These are phyloP conservation scores for Ophiocordyceps camponoti-rufipedis DNA, from an alignment of 2,329 filamentous ascomycete genomes.

Conservation along the genomic window DNA sequence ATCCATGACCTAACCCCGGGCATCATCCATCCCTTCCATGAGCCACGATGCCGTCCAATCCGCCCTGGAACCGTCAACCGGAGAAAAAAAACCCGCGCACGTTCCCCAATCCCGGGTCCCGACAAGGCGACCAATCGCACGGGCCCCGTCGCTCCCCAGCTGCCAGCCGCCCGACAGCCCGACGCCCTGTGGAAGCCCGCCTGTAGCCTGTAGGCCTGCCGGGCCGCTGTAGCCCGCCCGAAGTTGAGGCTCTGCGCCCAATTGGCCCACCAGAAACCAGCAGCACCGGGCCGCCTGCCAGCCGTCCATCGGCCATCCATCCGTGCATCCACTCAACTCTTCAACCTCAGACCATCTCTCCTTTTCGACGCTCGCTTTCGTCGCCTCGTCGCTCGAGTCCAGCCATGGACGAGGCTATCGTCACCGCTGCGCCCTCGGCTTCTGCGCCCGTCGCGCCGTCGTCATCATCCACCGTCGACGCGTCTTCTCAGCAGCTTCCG, in stretches of 20 bases:
- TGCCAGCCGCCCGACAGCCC: not conserved
- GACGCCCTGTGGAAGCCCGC: not conserved
- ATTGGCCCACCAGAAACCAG: too few relatives aligned
- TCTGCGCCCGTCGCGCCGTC: not conserved
- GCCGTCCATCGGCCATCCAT: too few relatives aligned
- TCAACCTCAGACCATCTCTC: not conserved
- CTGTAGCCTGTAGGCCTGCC: too few relatives aligned
- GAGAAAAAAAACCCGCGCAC: not conserved
- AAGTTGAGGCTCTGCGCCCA: too few relatives aligned
- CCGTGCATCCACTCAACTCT: not conserved
- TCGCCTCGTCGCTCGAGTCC: not conserved
- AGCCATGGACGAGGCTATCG: not conserved
- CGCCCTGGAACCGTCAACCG: too few relatives aligned
- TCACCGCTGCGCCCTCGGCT: not conserved
- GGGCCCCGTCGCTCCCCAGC: not conserved
- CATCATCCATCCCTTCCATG: too few relatives aligned
- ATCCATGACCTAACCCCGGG: too few relatives aligned
- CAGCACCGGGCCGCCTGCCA: too few relatives aligned
- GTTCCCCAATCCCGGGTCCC: not conserved
- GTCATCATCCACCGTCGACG: conserved; percentile 1
- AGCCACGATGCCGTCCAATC: too few relatives aligned
- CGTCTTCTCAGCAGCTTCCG: conserved; percentile 4
- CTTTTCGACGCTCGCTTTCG: not conserved
- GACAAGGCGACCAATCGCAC: not conserved
- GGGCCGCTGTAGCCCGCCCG: too few relatives aligned